phyloP scores from a whole-genome alignment of 495 filamentous ascomycete genomes.

The Penicillium daleae region DNA sequence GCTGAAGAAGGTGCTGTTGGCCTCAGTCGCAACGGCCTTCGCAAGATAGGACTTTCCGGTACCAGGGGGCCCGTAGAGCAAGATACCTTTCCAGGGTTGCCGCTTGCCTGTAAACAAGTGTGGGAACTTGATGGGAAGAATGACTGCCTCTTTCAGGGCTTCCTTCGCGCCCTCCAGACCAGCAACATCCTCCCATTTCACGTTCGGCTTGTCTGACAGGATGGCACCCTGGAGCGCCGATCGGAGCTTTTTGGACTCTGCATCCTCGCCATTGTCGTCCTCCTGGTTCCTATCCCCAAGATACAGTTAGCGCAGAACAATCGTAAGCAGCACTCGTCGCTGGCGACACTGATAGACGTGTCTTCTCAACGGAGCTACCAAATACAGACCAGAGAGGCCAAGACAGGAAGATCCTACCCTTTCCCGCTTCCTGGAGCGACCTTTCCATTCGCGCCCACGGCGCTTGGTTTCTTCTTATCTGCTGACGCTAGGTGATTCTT shows the following conservation, averaged over 20 bases:
- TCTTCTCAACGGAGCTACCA: background rate
- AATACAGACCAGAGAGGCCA: background rate
- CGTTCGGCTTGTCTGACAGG: slow-evolving; percentile 89
- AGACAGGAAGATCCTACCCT: slow-evolving; percentile 49
- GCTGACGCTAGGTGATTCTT: slow-evolving; percentile 82
- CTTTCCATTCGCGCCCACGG: slow-evolving; percentile 83
- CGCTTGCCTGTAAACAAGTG: slow-evolving; percentile 96
- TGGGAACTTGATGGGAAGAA: slow-evolving; percentile 97
- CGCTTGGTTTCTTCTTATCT: slow-evolving; percentile 77
- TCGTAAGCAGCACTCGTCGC: background rate
- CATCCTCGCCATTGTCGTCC: slow-evolving; percentile 72
- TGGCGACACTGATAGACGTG: background rate
- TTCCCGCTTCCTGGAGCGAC: slow-evolving; percentile 71
- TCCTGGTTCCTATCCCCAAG: slow-evolving; percentile 52
- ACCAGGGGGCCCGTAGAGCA: slow-evolving; percentile 94
- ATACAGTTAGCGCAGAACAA: slow-evolving; percentile 16
- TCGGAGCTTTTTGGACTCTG: slow-evolving; percentile 92
- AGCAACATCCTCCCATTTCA: slow-evolving; percentile 98
- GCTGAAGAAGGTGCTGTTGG: slow-evolving; percentile 99
- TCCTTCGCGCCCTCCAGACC: slow-evolving; percentile 95
- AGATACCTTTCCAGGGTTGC: slow-evolving; percentile 96
- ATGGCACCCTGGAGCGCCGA: slow-evolving; percentile 91
- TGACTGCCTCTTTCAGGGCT: slow-evolving; percentile 94
- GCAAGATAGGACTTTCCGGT: slow-evolving; percentile 97
- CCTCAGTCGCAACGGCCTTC: slow-evolving; percentile 96